Percentiles rank a stretch among this genome's conserved stretches.
These are phyloP conservation scores for Syzygium syzygioides DNA, from an alignment of 441 rosid species.

Conservation along the genomic window DNA sequence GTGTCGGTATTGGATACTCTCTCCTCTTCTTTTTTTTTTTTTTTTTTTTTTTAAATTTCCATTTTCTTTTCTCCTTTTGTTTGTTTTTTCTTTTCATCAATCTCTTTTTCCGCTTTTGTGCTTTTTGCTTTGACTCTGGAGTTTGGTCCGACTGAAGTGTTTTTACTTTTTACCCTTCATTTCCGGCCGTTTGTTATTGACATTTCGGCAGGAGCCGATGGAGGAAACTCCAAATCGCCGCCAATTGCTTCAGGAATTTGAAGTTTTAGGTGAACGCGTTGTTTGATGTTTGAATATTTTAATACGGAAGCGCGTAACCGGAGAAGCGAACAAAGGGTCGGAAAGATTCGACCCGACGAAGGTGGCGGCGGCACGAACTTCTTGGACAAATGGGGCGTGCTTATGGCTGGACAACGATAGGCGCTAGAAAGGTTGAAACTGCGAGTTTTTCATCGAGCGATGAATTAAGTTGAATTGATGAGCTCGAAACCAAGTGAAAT, in stretches of 20 bases:
- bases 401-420: not conserved
- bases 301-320: not conserved
- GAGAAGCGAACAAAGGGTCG: too few relatives aligned
- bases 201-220: too few relatives aligned
- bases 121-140: too few relatives aligned
- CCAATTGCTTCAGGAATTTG: too few relatives aligned
- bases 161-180: too few relatives aligned
- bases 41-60: not conserved
- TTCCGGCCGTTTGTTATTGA: too few relatives aligned
- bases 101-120: not conserved
- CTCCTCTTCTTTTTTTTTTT: not conserved
- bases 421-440: not conserved
- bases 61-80: not conserved
- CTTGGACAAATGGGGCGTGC: not conserved
- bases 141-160: not conserved
- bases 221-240: too few relatives aligned
- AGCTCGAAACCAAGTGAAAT: not conserved
- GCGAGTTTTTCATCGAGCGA: not conserved
- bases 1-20: constrained; percentile 49
- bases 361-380: not conserved
- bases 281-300: not conserved
- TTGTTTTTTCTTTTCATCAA: constrained; percentile 5
- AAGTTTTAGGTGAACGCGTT: not conserved
- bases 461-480: not conserved
- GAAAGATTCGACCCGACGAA: too few relatives aligned